Base-by-base conservation (phyloP, 495 filamentous ascomycete species). In the Filosporella fistucella region DNA sequence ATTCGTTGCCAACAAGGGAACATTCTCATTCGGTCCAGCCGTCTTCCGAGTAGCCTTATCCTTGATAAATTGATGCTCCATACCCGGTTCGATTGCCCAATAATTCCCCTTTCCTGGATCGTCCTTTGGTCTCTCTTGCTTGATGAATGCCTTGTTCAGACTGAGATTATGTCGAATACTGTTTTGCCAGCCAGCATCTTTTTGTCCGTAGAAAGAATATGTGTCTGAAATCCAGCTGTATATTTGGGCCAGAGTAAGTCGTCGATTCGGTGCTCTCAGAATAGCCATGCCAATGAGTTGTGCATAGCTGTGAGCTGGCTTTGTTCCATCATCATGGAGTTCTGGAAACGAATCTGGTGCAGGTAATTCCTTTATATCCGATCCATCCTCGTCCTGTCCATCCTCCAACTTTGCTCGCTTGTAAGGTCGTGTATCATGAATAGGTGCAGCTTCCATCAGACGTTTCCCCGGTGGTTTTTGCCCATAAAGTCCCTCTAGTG, bases 201-300 rank as follows among this genome's bases (percentile, higher is more conserved):
- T 76, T 14, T 80, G 78, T 46, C 81, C 82, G 69, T 96, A 98
- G 64, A 87, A 95, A 2, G 76, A 78, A 63, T 88, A 98, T 3
- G 85, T 93, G 60, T 97, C 89, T 1, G 88, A 89, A 49, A 98
- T 97, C 93, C 93, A 98, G 60, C 93, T 95, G 77, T 98, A 98
- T 52, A 98, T 98, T 61, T 96, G 91, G n/a, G 90, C 82, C 1
- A 98, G 74, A 1, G 93, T 96, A 40, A 98, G 70, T 30, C 86
- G 82, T 18, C 89, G 82, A 33, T 86, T 82, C 23, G 88, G 82
- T 4, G 93, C 86, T 32, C 93, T 82, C 16, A 97, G 69, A 56
- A 98, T 97, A 18, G 93, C 87, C 90, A 96, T 96, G 52, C 88
- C 93, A 56, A 98, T 97, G 30, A 98, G 73, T n/a, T 80, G 84